Percentiles rank a stretch among this genome's conserved stretches.
Evolutionary conservation across 169 alveolate genomes (phyloP).

Genomic region (Besnoitia besnoiti): DNA sequence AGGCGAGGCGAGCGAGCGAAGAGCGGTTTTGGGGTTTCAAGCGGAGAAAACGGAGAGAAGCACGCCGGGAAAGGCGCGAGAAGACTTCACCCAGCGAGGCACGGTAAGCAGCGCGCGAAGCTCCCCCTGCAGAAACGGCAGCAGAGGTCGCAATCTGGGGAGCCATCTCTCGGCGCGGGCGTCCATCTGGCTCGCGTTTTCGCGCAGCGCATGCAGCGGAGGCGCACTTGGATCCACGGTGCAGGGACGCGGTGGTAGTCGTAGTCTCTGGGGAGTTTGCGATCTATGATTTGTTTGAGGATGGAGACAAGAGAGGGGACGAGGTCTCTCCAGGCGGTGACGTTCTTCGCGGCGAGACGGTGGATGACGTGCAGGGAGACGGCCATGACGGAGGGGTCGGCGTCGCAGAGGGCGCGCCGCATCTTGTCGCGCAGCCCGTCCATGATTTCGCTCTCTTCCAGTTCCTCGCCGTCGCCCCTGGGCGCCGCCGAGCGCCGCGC

Average conservation of each 20-base stretch:
- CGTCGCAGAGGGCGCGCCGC: slow-evolving; percentile 90
- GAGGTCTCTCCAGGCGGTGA: slow-evolving; percentile 73
- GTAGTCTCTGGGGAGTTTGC: slow-evolving; percentile 91
- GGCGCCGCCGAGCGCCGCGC: neutral
- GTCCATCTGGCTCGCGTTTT: neutral
- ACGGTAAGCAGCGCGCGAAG: too few relatives aligned
- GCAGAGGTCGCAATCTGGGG: too few relatives aligned
- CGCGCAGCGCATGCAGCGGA: neutral
- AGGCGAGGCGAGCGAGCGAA: neutral
- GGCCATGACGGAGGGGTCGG: slow-evolving; percentile 94
- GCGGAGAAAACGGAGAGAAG: too few relatives aligned
- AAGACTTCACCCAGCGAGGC: too few relatives aligned
- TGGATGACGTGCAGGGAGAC: slow-evolving; percentile 86
- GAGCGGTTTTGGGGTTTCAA: too few relatives aligned
- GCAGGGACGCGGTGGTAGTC: slow-evolving; percentile 96
- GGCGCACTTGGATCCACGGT: slow-evolving; percentile 94
- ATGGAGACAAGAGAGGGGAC: slow-evolving; percentile 87
- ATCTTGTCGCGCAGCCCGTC: slow-evolving; percentile 14
- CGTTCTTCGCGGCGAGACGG: slow-evolving; percentile 64
- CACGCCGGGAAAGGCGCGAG: too few relatives aligned
- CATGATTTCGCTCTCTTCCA: neutral
- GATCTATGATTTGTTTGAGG: slow-evolving; percentile 91
- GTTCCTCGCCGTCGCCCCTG: neutral
- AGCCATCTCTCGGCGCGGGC: neutral
- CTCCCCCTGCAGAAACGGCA: too few relatives aligned